Base-by-base conservation (phyloP, 1,284 basidiomycete genomes). In the Termitomyces sp. region DNA sequence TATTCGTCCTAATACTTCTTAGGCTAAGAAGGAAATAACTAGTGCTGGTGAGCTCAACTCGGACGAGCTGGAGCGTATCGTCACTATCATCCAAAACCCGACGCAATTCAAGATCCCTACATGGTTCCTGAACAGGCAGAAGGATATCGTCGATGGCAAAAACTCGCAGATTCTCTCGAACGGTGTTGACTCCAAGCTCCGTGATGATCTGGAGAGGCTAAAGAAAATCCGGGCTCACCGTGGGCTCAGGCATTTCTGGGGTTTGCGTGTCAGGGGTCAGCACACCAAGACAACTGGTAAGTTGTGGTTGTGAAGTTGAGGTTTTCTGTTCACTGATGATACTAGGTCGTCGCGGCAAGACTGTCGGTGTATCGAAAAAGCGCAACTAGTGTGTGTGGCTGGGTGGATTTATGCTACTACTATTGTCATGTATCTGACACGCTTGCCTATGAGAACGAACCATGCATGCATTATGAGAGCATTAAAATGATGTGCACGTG, bases 141-240 rank as follows among this genome's bases (percentile, higher is more conserved):
- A 93, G 72, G 96, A 99, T 72, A 94, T 98, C 57, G 84, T 92
- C 62, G 95, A 98, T 66, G 97, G 97, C 71, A 99, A 98, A 80
- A 88, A 95, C 80, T 85, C 81, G 54, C 97, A 99, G 77, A 88
- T 97, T 59, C 78, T 99, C 54, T 98, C 97, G 61, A 99, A 99
- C 81, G 85, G 83, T 66, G 92, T 99, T 60, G 97, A 99, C 81
- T 96, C 94, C 62, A 98, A 98, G 79, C 80, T 98, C 62, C 93
- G 97, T 78, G 97, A 99, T 54, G 97, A 99, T 73, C 81, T 99
- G 57, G 97, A 99, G 81, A 84, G 97, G 60, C 76, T 99, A 74
- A 99, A 99, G 90, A 99, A 99, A 84, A 99, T 99, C 72, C 87
- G 95, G 65, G 92, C 94, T 53, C 97, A 99, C 76, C 88, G 97